Base-by-base conservation (phyloP, 352 stramenopile species). In the Paralagenidium karlingii region DNA sequence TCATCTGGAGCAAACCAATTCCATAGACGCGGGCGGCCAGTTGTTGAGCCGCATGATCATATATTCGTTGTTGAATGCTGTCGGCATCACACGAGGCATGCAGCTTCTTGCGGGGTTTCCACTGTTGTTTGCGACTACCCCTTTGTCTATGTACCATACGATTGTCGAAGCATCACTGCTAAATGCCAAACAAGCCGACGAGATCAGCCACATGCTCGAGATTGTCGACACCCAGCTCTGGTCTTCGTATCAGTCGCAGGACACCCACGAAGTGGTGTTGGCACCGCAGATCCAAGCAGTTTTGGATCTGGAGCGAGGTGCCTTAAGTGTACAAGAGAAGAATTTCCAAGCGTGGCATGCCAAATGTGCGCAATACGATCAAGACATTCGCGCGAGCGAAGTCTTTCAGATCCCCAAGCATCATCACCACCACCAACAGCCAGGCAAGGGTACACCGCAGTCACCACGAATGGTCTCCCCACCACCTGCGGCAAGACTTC, bases 221-320 rank as follows among this genome's bases (percentile, higher is more conserved):
- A 67, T 69, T 22, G 70, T 89, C 24, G 76, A 90, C 39, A 85
- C 76, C 3, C 78, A 86, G 21, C 60, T 85, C 2, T 92, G 79
- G 76, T 60, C 65, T 12, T 73, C 76, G 2, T 87, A 82, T 42
- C 82, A 88, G 33, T 59, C 84, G 39, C 55, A 69, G 24, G 63
- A 70, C 0, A 58, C 53, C 15, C 64, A 51, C 6, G 65, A 54
- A 3, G 67, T 86, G 5, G 73, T 60, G 2, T 80, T 92, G 48
- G 53, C 76, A 15, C 71, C 79, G 0, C 79, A 92, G 34, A 39
- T 92, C 6, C 29, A 65, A 26, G 67, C 68, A n/a, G 52, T 82
- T 8, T 45, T 92, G 13, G 51, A 83, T 27, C 45, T 92, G 21
- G 76, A 92, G 32, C 56, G 68, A 38, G 55, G 55, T 18, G 34